These are phyloP conservation scores for Rhizophora apiculata DNA, from an alignment of 345 rosid species.

Conservation along the genomic window DNA sequence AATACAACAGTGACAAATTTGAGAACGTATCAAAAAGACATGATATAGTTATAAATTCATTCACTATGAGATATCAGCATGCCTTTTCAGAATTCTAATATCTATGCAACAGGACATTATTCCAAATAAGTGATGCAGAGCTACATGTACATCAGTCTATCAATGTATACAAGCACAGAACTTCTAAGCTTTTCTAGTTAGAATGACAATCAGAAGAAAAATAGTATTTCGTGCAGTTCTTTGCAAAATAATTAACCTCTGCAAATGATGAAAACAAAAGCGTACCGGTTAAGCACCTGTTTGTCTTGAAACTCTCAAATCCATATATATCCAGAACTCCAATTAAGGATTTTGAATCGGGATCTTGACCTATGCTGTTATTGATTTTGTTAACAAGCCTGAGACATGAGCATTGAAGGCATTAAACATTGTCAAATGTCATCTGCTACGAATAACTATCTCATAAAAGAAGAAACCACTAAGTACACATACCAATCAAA, in stretches of 20 bases:
- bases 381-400: constrained; percentile 95
- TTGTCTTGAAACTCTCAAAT: constrained; percentile 99
- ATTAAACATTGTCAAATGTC: background rate
- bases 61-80: background rate
- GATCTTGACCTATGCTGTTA: constrained; percentile 92
- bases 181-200: no score
- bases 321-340: constrained; percentile 99
- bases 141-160: no score
- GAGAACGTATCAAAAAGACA: no score
- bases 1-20: constrained; percentile 3
- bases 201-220: background rate
- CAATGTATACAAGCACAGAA: no score
- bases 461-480: constrained; percentile 6
- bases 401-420: constrained; percentile 12
- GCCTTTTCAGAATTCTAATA: background rate
- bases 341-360: constrained; percentile 75
- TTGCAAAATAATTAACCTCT: constrained; percentile 30
- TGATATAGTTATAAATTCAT: no score
- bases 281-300: constrained; percentile 92
- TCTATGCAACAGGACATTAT: no score
- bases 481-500: constrained; percentile 80
- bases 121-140: no score
- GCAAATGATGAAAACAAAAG: constrained; percentile 37
- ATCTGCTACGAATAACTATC: background rate
- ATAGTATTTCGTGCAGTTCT: constrained; percentile 21